Evolutionary conservation across 257 asterid species (phyloP), one percentile per base, ranked within the genome.

Genomic region (Solanum lignicaule): DNA sequence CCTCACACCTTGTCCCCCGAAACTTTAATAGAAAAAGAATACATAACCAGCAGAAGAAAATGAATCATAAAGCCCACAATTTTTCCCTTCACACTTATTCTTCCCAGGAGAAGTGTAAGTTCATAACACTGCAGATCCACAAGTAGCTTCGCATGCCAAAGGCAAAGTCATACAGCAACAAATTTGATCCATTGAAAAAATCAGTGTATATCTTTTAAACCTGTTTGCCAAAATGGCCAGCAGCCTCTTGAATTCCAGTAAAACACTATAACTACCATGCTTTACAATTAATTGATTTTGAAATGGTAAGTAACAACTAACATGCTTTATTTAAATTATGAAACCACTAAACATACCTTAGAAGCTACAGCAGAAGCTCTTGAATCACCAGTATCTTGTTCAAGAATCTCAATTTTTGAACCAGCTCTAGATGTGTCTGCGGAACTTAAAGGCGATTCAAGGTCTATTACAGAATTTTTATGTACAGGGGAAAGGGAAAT

Each of bases 321-420:
- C 85, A 82, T 46, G 41, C 41, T 82, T 48, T 31, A 5, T 82
- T 82, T 18, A 46, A 43, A 20, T 82, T 31, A 48, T 81, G 69
- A 29, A 41, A 86, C 18, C 32, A 46, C 78, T 27, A 52, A 73
- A 48, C 88, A 35, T 92, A 95, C 99, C 98, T 90, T 94, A 88
- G 93, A 89, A 90, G 92, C 89, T 88, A 88, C 69, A 78, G 90
- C 87, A 84, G 83, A 84, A 74, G 92, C 89, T 43, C 91, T 91
- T 2, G 98, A 97, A 91, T 93, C 96, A 92, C 94, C 98, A 33
- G 98, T 93, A 87, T 94, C 99, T 55, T 91, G 94, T 85, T 92
- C 98, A 90, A 92, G 85, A 87, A 43, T 90, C 68, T 92, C 96
- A 86, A 87, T 90, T 39, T 88, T 88, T 60, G 93, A 89, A 86